Percentiles rank a stretch among this genome's conserved stretches.
Conservation (phyloP, 2,329 filamentous ascomycete species). For the Aspergillus neoniger region DNA sequence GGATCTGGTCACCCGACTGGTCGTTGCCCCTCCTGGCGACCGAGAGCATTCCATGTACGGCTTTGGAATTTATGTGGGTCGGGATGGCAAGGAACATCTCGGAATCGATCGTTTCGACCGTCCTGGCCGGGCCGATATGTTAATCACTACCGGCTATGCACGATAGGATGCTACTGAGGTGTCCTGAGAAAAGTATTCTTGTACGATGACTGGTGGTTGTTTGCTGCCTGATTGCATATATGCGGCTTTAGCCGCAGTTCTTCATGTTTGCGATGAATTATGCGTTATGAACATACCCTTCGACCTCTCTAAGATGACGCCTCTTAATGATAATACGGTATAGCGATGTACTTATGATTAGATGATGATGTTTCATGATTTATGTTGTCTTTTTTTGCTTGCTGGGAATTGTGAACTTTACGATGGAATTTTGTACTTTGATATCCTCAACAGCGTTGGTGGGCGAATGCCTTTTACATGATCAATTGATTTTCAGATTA, state of each 20-base stretch:
- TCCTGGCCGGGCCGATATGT: conserved; percentile 46
- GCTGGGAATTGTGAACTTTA: neutral
- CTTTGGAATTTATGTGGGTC: conserved; percentile 59
- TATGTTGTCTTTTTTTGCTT: neutral
- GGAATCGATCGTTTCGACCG: conserved; percentile 60
- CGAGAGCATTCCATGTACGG: conserved; percentile 50
- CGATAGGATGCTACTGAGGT: conserved; percentile 12
- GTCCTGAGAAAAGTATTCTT: too few species aligned
- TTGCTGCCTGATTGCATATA: neutral
- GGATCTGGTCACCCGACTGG: conserved; percentile 69
- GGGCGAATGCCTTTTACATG: conserved; percentile 1
- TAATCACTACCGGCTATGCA: conserved; percentile 40
- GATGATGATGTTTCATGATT: neutral
- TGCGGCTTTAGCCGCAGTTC: neutral
- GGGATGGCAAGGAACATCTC: conserved; percentile 61
- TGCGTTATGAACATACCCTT: conserved; percentile 8
- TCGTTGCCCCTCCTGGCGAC: conserved; percentile 51
- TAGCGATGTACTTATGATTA: conserved; percentile 6
- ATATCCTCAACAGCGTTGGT: neutral
- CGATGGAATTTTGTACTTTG: neutral
- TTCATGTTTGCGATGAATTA: neutral
- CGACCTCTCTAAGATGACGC: neutral
- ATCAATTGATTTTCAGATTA: neutral
- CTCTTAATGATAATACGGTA: conserved; percentile 19
- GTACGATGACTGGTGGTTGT: neutral